Evolutionary conservation across 2,329 filamentous ascomycete species (phyloP), one percentile per base, ranked within the genome.

Genomic region (Aspergillus ustus): DNA sequence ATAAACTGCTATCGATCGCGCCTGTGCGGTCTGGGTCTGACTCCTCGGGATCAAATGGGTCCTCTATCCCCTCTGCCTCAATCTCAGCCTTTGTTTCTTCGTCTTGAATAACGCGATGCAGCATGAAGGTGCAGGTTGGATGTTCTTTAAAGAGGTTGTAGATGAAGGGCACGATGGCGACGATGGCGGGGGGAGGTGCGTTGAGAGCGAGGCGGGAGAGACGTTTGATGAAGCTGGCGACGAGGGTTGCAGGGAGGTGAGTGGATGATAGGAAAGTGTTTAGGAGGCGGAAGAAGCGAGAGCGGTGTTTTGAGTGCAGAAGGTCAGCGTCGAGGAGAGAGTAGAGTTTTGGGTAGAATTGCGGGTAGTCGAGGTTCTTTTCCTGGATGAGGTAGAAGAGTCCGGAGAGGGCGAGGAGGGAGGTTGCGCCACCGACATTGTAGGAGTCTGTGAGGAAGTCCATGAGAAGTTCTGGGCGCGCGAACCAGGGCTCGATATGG

Each of bases 361-460:
- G 89, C 1, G 93, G 93, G 75, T 99, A 99, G 78, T 99, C 95
- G 62, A 99, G 84, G 74, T 99, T 99, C 73, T 92, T 91, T 74
- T 95, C 88, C 66, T 91, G 89, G 69, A 99, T 98, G 56, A 99
- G 85, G 75, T 96, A 95, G 80, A 97, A 99, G 50, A 99, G 89
- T 55, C 95, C 95, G 0, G 92, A 96, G 1, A 99, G 83, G 1
- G 96, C 93, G 20, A 97, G 85, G 4, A 99, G 83, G 4, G 95
- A 94, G 52, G 89, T 92, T 15, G 92, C 90, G 49, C 95, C 95
- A 55, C 94, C 93, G 7, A 89, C 82, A 70, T 97, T 85, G 80
- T 96, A 98, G 31, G 89, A 96, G 78, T 95, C 92, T n/a, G 93
- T 97, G 59, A 99, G 81, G 77, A 98, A 99, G 80, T 99, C 95